Base-by-base conservation (phyloP, 225 moss, liverwort and hornwort species). In the Marchantia polymorpha region DNA sequence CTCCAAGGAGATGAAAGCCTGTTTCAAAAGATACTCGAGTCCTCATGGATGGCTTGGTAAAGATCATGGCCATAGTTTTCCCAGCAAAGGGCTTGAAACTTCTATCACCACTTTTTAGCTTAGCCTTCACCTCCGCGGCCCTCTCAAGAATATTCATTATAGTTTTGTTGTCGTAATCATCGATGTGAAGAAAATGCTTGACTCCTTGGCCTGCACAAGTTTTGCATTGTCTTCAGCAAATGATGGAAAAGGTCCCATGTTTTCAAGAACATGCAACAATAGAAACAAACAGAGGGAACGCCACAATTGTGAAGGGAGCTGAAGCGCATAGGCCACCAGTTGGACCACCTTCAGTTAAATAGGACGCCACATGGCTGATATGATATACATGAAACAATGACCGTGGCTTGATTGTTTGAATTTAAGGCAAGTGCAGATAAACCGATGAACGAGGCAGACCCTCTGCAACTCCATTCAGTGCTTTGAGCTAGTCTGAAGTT, bases 21-120 rank as follows among this genome's bases (percentile, higher is more conserved):
- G 96, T 97, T 85, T 97, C 96, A 84, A 97, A 97, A 3, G 96
- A 97, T 31, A 94, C 96, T 74, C 96, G 88, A 27, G 96, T 97
- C 60, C 96, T 90, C 94, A 94, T 93, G 54, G 96, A 97, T 60
- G 94, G 96, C 74, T 97, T 97, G 70, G 90, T 94, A 78, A 97
- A 97, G 81, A 97, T 94, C 96, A 97, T 97, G 46, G 96, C 86
- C 94, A 97, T 97, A 49, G 96, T 90, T 77, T 90, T 84, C 4
- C 96, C 96, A 83, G 91, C 85, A 46, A 97, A 89, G 12, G 96
- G 96, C 81, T 92, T 91, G 82, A 91, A 97, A 73, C 86, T 89
- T 81, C 79, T 90, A 74, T 94, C 90, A 53, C 96, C 96, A 15
- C 91, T 86, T 61, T 97, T 97, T 29, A 97, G 85, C 53, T 82